These are phyloP conservation scores for Fusarium clavum DNA, from an alignment of 2,329 filamentous ascomycete genomes.

Conservation along the genomic window DNA sequence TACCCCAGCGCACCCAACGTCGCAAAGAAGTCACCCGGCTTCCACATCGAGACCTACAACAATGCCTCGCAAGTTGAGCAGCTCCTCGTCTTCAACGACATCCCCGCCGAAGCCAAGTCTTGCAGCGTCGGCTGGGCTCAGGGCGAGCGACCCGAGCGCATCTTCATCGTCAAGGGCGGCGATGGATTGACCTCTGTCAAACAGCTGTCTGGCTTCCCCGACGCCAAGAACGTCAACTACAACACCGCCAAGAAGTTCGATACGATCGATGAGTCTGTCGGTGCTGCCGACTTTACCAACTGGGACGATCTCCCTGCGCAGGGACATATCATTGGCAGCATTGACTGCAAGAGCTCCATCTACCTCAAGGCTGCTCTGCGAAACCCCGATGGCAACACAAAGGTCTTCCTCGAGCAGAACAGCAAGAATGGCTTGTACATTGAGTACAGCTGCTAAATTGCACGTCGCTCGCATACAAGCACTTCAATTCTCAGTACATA, in stretches of 20 bases:
- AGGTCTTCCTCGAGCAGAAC: conserved; percentile 49
- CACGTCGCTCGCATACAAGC: background rate
- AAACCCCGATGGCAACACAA: conserved; percentile 41
- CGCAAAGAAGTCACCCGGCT: conserved; percentile 23
- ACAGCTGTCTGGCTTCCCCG: conserved; percentile 46
- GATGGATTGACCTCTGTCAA: conserved; percentile 42
- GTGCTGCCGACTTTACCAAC: conserved; percentile 48
- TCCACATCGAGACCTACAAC: conserved; percentile 44
- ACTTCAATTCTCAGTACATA: conserved; percentile 25
- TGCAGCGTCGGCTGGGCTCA: conserved; percentile 52
- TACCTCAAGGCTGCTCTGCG: conserved; percentile 47
- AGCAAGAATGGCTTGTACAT: conserved; percentile 48
- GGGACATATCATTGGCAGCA: conserved; percentile 40
- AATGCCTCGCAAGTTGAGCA: conserved; percentile 48
- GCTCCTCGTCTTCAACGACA: conserved; percentile 48
- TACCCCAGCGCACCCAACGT: conserved; percentile 33
- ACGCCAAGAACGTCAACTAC: conserved; percentile 35
- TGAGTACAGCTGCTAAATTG: conserved; percentile 34
- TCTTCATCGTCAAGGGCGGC: conserved; percentile 51
- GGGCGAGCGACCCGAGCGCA: conserved; percentile 53
- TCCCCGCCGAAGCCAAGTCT: conserved; percentile 46
- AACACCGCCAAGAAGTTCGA: conserved; percentile 41
- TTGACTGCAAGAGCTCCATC: conserved; percentile 47
- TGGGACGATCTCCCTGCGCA: conserved; percentile 44
- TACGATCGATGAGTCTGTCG: conserved; percentile 22